These are phyloP conservation scores for Gracilaria gracilis DNA, from an alignment of 23 red algal genomes.

Conservation along the genomic window DNA sequence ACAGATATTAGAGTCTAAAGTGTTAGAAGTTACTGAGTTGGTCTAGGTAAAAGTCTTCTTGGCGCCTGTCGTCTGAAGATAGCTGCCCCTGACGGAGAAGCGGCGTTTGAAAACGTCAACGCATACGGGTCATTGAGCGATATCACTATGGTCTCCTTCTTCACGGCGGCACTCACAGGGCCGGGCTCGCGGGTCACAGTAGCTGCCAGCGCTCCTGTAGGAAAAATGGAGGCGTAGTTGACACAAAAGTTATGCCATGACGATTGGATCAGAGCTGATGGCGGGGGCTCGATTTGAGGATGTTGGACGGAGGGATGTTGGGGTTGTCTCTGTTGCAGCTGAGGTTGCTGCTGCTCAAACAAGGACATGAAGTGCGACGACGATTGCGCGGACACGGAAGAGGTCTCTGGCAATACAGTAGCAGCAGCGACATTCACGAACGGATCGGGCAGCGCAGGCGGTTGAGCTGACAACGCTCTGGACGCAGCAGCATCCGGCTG, in stretches of 20 bases:
- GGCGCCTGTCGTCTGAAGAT: slow-evolving; percentile 18
- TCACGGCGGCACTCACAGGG: slow-evolving; percentile 31
- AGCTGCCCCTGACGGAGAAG: neutral
- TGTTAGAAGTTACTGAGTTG: slow-evolving; percentile 52
- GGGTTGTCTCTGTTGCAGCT: no score
- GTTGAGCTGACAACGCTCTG: neutral
- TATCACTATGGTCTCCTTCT: slow-evolving; percentile 58
- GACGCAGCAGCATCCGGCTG: neutral
- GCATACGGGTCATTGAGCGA: slow-evolving; percentile 54
- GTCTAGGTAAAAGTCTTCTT: slow-evolving; percentile 37
- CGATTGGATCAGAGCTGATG: slow-evolving; percentile 14
- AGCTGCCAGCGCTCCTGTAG: slow-evolving; percentile 55
- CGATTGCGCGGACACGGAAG: slow-evolving; percentile 7
- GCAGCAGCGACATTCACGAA: neutral
- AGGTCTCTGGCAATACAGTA: neutral
- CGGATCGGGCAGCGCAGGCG: neutral
- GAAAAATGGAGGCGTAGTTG: slow-evolving; percentile 64
- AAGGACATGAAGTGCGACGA: neutral
- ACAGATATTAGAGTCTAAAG: slow-evolving; percentile 2
- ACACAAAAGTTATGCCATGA: slow-evolving; percentile 70
- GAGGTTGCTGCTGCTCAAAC: neutral
- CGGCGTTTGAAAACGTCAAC: slow-evolving; percentile 28
- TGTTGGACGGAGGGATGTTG: no score
- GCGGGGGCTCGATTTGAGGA: neutral
- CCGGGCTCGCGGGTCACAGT: slow-evolving; percentile 53